phyloP scores from a whole-genome alignment of 108 stramenopile species.

The Cyclotella atomus region DNA sequence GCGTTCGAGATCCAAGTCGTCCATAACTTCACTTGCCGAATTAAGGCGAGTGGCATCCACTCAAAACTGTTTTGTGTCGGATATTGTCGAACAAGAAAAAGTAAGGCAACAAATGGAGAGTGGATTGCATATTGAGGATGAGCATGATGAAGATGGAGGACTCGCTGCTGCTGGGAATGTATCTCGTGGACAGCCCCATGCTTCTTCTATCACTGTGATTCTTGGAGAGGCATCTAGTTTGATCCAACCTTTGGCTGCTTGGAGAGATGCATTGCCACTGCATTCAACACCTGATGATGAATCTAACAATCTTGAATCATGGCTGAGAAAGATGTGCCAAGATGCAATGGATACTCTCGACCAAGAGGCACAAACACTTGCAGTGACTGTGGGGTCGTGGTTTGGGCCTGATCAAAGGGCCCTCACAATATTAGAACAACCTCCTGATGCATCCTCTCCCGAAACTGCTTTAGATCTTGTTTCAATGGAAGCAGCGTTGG shows the following conservation, averaged over 20 bases:
- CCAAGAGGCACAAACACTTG: slow-evolving; percentile 68
- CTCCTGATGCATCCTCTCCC: background rate
- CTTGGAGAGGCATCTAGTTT: slow-evolving; percentile 75
- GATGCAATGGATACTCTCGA: slow-evolving; percentile 63
- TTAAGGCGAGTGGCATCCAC: slow-evolving; percentile 51
- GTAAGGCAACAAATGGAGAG: slow-evolving; percentile 34
- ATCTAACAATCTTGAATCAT: slow-evolving; percentile 6
- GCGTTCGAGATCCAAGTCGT: slow-evolving; percentile 70
- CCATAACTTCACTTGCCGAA: slow-evolving; percentile 59
- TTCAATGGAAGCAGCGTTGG: slow-evolving; percentile 65
- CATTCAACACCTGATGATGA: slow-evolving; percentile 8
- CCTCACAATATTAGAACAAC: slow-evolving; percentile 27
- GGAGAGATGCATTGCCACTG: slow-evolving; percentile 65
- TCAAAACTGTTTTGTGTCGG: slow-evolving; percentile 44
- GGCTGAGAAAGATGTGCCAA: slow-evolving; percentile 49
- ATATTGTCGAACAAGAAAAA: slow-evolving; percentile 41
- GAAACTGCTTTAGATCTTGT: slow-evolving; percentile 29
- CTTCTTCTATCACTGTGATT: slow-evolving; percentile 68
- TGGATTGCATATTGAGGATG: slow-evolving; percentile 48
- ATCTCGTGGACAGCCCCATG: slow-evolving; percentile 55
- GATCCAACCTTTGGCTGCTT: slow-evolving; percentile 80
- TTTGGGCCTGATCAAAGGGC: slow-evolving; percentile 62
- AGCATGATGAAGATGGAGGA: slow-evolving; percentile 39
- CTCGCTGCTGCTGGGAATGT: slow-evolving; percentile 1
- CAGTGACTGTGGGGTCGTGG: slow-evolving; percentile 71